Evolutionary conservation across 352 stramenopile species (phyloP).

Genomic region (Phytophthora macrochlamydospora): DNA sequence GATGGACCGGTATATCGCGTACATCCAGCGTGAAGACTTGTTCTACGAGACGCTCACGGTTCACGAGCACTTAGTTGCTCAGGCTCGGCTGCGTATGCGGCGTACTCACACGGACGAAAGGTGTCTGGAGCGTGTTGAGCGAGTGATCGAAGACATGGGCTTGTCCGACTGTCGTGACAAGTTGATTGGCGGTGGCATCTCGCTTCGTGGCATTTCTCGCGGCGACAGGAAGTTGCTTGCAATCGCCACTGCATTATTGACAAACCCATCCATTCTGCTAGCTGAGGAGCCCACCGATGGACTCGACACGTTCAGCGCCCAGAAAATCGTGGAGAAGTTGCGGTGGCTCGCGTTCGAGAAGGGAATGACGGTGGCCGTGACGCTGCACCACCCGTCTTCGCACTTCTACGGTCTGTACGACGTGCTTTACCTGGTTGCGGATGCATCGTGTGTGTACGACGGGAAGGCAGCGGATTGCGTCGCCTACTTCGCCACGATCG

Average conservation of each 20-base stretch:
- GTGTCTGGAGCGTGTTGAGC: slow-evolving; percentile 52
- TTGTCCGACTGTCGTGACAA: slow-evolving; percentile 48
- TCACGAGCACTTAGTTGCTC: slow-evolving; percentile 88
- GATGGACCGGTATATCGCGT: slow-evolving; percentile 44
- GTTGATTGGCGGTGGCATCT: slow-evolving; percentile 61
- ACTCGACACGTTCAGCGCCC: slow-evolving; percentile 65
- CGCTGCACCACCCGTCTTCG: slow-evolving; percentile 90
- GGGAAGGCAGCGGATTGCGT: slow-evolving; percentile 55
- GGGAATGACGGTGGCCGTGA: slow-evolving; percentile 87
- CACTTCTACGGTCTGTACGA: slow-evolving; percentile 67
- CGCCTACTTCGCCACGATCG: slow-evolving; percentile 55
- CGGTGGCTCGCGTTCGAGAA: slow-evolving; percentile 70
- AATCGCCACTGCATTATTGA: slow-evolving; percentile 83
- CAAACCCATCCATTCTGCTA: slow-evolving; percentile 81
- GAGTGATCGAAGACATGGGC: slow-evolving; percentile 65
- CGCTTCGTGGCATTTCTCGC: slow-evolving; percentile 64
- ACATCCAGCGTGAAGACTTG: slow-evolving; percentile 89
- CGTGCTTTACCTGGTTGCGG: slow-evolving; percentile 56
- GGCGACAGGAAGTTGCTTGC: slow-evolving; percentile 85
- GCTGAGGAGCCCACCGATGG: slow-evolving; percentile 87
- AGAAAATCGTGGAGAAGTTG: slow-evolving; percentile 60
- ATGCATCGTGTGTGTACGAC: slow-evolving; percentile 57
- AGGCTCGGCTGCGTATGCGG: slow-evolving; percentile 83
- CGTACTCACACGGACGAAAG: slow-evolving; percentile 31
- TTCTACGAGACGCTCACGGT: slow-evolving; percentile 90